Evolutionary conservation across 176 grass and related monocot genomes (phyloP).

Genomic region (Zea luxurians): DNA sequence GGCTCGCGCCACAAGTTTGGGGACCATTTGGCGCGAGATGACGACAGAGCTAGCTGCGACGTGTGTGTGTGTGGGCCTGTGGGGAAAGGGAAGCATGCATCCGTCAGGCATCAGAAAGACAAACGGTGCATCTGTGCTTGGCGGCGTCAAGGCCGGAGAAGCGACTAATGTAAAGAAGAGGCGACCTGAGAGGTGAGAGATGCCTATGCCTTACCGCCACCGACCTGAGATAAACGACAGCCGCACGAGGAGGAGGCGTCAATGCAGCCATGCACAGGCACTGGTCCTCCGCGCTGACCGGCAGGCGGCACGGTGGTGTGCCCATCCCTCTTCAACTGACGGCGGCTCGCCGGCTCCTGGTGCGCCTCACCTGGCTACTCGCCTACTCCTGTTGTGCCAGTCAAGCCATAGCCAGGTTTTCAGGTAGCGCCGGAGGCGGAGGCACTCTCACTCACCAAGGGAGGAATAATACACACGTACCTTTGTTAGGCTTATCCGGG

Average conservation of each 20-base stretch:
- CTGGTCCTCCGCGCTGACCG: neutral
- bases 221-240: conserved; percentile 11
- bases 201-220: neutral
- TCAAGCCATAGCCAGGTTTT: too few relatives aligned
- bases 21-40: neutral
- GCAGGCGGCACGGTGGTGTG: neutral
- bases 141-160: conserved; percentile 32
- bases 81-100: conserved; percentile 6
- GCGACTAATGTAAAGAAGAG: neutral
- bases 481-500: too few relatives aligned
- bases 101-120: neutral
- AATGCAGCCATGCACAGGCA: neutral
- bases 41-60: neutral
- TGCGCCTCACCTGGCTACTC: too few relatives aligned
- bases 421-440: too few relatives aligned
- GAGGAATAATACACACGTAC: too few relatives aligned
- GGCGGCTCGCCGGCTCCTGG: too few relatives aligned
- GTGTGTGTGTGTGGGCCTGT: neutral
- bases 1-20: neutral
- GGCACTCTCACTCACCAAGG: too few relatives aligned
- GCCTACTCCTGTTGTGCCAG: too few relatives aligned
- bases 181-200: neutral
- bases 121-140: neutral
- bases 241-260: neutral
- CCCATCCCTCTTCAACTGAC: too few relatives aligned